phyloP scores from a whole-genome alignment of 2,329 filamentous ascomycete genomes.

The Botrytis cinerea region DNA sequence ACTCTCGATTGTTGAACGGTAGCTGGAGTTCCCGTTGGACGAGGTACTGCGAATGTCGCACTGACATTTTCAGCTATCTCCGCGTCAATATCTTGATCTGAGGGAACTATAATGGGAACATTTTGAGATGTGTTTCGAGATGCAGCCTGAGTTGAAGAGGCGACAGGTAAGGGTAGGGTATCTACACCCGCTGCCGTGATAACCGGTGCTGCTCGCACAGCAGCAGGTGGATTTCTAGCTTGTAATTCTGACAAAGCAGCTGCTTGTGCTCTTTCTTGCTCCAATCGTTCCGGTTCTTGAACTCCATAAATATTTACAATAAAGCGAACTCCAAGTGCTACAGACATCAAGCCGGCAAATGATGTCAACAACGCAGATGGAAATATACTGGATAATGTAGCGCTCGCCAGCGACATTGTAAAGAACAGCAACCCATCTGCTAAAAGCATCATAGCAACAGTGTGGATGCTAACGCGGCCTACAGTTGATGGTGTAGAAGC shows the following conservation, averaged over 20 bases:
- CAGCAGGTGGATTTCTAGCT: slow-evolving; percentile 34
- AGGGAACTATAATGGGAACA: slow-evolving; percentile 59
- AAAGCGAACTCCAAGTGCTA: slow-evolving; percentile 59
- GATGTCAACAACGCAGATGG: slow-evolving; percentile 58
- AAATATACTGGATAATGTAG: slow-evolving; percentile 56
- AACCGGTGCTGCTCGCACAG: slow-evolving; percentile 29
- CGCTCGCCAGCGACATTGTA: slow-evolving; percentile 56
- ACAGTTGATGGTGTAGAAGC: slow-evolving; percentile 68
- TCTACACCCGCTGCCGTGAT: slow-evolving; percentile 36
- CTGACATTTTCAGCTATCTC: slow-evolving; percentile 53
- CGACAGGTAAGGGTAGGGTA: slow-evolving; percentile 24
- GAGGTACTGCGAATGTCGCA: slow-evolving; percentile 34
- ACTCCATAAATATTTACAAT: slow-evolving; percentile 61
- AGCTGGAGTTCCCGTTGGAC: slow-evolving; percentile 32
- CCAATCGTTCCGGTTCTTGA: slow-evolving; percentile 59
- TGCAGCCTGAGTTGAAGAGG: slow-evolving; percentile 12
- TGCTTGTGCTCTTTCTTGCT: slow-evolving; percentile 35
- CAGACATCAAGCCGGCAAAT: slow-evolving; percentile 56
- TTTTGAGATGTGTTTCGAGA: slow-evolving; percentile 24
- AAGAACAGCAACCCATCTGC: slow-evolving; percentile 62
- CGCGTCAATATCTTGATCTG: slow-evolving; percentile 63
- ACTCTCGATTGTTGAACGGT: slow-evolving; percentile 37
- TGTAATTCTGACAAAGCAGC: slow-evolving; percentile 36
- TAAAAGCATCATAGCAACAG: slow-evolving; percentile 61
- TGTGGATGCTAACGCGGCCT: slow-evolving; percentile 66